Conservation (phyloP, 2,329 filamentous ascomycete genomes). For the Epichloe typhina region DNA sequence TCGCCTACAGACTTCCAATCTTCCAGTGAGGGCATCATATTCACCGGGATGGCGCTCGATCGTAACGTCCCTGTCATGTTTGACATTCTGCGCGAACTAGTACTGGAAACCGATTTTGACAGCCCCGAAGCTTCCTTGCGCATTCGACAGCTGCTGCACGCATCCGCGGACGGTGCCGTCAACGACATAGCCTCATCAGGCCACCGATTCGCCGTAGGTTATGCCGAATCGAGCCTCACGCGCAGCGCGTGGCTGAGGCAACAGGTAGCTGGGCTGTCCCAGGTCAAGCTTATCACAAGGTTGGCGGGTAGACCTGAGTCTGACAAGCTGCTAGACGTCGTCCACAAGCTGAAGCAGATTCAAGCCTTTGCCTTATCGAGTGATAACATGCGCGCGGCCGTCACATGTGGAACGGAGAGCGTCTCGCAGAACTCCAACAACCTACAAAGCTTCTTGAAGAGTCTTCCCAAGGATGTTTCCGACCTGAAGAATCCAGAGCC, state of each 20-base stretch:
- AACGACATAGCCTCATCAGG: slow-evolving; percentile 86
- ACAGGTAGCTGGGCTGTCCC: slow-evolving; percentile 79
- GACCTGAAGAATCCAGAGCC: slow-evolving; percentile 23
- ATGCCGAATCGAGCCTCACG: slow-evolving; percentile 69
- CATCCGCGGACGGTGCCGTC: slow-evolving; percentile 75
- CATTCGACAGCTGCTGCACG: slow-evolving; percentile 76
- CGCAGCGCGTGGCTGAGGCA: slow-evolving; percentile 60
- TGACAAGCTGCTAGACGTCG: slow-evolving; percentile 60
- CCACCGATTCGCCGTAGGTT: slow-evolving; percentile 73
- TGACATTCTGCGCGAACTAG: slow-evolving; percentile 64
- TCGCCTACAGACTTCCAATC: slow-evolving; percentile 58
- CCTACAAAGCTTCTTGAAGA: slow-evolving; percentile 54
- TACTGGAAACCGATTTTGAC: slow-evolving; percentile 83
- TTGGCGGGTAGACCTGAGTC: slow-evolving; percentile 60
- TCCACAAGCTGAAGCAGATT: slow-evolving; percentile 73
- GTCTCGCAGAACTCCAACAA: slow-evolving; percentile 55
- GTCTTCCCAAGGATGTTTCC: slow-evolving; percentile 18
- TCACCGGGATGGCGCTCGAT: slow-evolving; percentile 80
- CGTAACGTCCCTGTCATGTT: slow-evolving; percentile 87
- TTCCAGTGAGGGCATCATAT: slow-evolving; percentile 68
- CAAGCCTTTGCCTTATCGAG: slow-evolving; percentile 64
- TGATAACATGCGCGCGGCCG: slow-evolving; percentile 58
- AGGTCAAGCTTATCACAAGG: slow-evolving; percentile 71
- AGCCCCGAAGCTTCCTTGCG: slow-evolving; percentile 67
- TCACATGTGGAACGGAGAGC: slow-evolving; percentile 75